phyloP scores from a whole-genome alignment of 768 basidiomycete species.

The Hypholoma sublateritium region DNA sequence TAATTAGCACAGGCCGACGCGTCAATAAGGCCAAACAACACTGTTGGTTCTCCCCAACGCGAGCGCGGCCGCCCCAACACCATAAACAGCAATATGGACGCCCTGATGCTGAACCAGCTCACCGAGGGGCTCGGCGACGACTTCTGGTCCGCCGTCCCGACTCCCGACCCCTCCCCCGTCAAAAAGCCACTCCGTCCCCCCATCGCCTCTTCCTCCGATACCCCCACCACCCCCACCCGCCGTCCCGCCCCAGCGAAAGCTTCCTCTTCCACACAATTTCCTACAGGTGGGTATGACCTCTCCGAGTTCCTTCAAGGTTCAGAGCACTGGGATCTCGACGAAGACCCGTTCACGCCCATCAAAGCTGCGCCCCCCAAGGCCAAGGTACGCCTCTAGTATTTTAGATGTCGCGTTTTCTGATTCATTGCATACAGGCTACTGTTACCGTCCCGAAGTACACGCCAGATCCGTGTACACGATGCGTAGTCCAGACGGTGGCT shows the following conservation, averaged over 20 bases:
- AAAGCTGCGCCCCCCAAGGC: constrained; percentile 29
- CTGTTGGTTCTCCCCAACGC: not conserved
- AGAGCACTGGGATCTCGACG: constrained; percentile 70
- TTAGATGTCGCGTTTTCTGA: not conserved
- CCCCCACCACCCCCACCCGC: not conserved
- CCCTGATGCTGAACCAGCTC: constrained; percentile 48
- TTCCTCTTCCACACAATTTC: constrained; percentile 21
- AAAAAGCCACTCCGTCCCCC: constrained; percentile 12
- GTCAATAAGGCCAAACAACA: constrained; percentile 10
- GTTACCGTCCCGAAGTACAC: constrained; percentile 15
- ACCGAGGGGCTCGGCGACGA: constrained; percentile 52
- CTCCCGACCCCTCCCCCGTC: constrained; percentile 34
- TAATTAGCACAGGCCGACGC: constrained; percentile 4
- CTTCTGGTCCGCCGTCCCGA: constrained; percentile 42
- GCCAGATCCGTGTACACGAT: constrained; percentile 49
- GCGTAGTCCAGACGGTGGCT: constrained; percentile 48
- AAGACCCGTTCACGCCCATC: constrained; percentile 52
- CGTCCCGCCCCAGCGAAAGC: constrained; percentile 1
- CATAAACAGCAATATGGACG: constrained; percentile 21
- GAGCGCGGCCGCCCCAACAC: not conserved
- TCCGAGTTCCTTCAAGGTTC: constrained; percentile 58
- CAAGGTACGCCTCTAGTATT: not conserved
- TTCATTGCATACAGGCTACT: not conserved
- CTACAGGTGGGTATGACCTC: constrained; percentile 42
- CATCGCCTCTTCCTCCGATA: constrained; percentile 19